A percentile compares a stretch with the other conserved stretches of the same genome.
These are phyloP conservation scores for Crucihimalaya himalaica DNA, from an alignment of 345 rosid species.

Conservation along the genomic window DNA sequence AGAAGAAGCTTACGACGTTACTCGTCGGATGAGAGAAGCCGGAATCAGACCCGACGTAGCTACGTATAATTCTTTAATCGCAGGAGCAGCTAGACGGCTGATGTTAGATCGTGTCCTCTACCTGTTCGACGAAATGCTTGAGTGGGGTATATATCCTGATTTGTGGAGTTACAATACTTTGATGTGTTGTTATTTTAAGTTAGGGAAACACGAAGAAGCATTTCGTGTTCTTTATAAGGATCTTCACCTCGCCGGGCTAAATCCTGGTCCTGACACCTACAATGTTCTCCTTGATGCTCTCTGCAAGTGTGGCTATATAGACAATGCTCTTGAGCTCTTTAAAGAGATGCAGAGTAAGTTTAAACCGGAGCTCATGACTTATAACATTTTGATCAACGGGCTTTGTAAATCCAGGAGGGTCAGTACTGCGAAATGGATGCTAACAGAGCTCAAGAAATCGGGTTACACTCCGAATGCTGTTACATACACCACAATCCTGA, in stretches of 20 bases:
- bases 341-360: slow-evolving; percentile 56
- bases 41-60: slow-evolving; percentile 62
- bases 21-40: slow-evolving; percentile 66
- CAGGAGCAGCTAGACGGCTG: slow-evolving; percentile 54
- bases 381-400: slow-evolving; percentile 74
- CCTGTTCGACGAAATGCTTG: slow-evolving; percentile 89
- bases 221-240: slow-evolving; percentile 53
- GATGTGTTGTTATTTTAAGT: slow-evolving; percentile 73
- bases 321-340: slow-evolving; percentile 60
- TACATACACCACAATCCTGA: slow-evolving; percentile 74
- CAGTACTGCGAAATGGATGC: slow-evolving; percentile 53
- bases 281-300: slow-evolving; percentile 81
- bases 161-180: slow-evolving; percentile 83
- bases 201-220: slow-evolving; percentile 68
- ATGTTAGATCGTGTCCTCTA: slow-evolving; percentile 46
- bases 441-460: slow-evolving; percentile 54
- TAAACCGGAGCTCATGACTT: slow-evolving; percentile 58
- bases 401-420: slow-evolving; percentile 65
- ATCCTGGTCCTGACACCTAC: slow-evolving; percentile 55
- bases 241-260: slow-evolving; percentile 37
- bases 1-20: slow-evolving; percentile 60
- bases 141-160: slow-evolving; percentile 59
- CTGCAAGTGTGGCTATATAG: slow-evolving; percentile 59
- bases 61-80: slow-evolving; percentile 73
- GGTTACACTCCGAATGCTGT: slow-evolving; percentile 64